Percentiles rank a stretch among this genome's conserved stretches.
Evolutionary conservation across 345 rosid species (phyloP).

Genomic region (Capsella bursapastoris): DNA sequence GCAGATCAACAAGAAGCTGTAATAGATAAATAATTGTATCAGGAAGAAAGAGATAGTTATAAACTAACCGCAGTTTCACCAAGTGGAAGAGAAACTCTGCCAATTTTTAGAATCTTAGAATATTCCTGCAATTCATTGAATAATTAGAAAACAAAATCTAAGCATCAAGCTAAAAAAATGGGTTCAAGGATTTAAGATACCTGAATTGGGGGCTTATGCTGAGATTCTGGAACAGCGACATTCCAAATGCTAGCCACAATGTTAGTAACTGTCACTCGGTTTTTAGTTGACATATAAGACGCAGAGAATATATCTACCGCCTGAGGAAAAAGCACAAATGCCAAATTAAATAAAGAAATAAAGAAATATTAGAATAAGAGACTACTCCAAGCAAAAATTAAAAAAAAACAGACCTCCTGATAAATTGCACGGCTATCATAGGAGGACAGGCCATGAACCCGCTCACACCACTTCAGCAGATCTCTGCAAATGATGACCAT

Average conservation of each 20-base stretch:
- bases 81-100: slow-evolving; percentile 69
- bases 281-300: slow-evolving; percentile 57
- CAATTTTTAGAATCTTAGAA: slow-evolving; percentile 60
- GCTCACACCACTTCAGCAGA: slow-evolving; percentile 92
- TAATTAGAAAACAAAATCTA: slow-evolving; percentile 29
- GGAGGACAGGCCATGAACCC: slow-evolving; percentile 63
- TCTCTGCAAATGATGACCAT: slow-evolving; percentile 62
- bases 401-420: slow-evolving; percentile 66
- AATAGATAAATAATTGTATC: slow-evolving; percentile 23
- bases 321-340: slow-evolving; percentile 50
- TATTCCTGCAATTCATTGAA: slow-evolving; percentile 56
- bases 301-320: slow-evolving; percentile 83
- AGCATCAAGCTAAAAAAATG: slow-evolving; percentile 38
- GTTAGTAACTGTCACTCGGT: slow-evolving; percentile 55
- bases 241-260: slow-evolving; percentile 70
- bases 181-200: slow-evolving; percentile 47
- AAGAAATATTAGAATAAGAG: slow-evolving; percentile 20
- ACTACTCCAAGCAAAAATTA: slow-evolving; percentile 4
- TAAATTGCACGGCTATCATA: slow-evolving; percentile 58
- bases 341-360: slow-evolving; percentile 12
- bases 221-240: slow-evolving; percentile 54
- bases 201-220: slow-evolving; percentile 76
- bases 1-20: slow-evolving; percentile 34
- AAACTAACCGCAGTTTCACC: slow-evolving; percentile 54
- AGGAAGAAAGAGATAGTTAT: slow-evolving; percentile 33